phyloP scores from a whole-genome alignment of 306 rosid genomes.

The Rubus parviflorus region DNA sequence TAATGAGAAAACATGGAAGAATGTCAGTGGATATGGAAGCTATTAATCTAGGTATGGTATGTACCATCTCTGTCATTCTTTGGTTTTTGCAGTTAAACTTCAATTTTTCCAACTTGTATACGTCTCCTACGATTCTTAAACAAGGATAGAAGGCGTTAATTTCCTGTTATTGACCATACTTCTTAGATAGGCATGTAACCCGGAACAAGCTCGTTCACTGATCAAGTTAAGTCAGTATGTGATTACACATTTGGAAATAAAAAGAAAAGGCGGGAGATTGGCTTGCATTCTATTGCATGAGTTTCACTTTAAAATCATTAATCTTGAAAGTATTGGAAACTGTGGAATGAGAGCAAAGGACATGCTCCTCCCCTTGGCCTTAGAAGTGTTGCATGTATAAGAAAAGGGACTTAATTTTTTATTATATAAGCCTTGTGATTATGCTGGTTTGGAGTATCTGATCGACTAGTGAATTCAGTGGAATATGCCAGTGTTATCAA shows the following conservation, averaged over 20 bases:
- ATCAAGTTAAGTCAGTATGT: background rate
- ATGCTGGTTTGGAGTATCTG: slow-evolving; percentile 15
- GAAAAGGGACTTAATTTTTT: background rate
- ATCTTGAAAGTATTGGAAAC: background rate
- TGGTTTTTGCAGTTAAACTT: background rate
- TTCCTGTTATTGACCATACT: background rate
- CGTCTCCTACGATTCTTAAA: background rate
- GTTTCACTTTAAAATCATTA: background rate
- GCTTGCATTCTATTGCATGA: background rate
- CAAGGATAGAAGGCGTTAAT: background rate
- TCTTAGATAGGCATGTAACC: background rate
- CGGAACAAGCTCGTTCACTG: slow-evolving; percentile 4
- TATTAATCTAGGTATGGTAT: background rate
- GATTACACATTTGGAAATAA: background rate
- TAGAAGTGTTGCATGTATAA: background rate
- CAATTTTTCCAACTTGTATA: background rate
- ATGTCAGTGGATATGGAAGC: background rate
- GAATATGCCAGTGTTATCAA: slow-evolving; percentile 24
- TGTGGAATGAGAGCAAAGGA: background rate
- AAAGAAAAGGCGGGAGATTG: background rate
- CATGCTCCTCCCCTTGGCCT: slow-evolving; percentile 11
- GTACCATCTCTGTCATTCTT: background rate
- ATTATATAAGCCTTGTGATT: background rate
- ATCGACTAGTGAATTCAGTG: slow-evolving; percentile 1
- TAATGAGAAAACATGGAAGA: background rate